Evolutionary conservation across 2,329 filamentous ascomycete species (phyloP).

Genomic region (Ophiostoma sp.): DNA sequence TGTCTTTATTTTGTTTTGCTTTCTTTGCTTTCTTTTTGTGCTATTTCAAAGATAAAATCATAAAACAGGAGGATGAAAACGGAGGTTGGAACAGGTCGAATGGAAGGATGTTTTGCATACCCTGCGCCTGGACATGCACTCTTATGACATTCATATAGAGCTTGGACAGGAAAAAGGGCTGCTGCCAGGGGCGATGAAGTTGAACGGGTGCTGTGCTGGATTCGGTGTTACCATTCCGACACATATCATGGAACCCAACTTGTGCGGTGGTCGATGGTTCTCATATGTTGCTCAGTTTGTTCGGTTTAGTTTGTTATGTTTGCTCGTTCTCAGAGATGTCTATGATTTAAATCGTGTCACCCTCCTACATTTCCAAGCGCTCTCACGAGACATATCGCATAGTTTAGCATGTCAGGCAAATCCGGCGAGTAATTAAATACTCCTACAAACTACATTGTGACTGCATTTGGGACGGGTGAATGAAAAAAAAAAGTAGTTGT

Average conservation of each 20-base stretch:
- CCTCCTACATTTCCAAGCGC: not conserved
- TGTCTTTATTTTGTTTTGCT: not conserved
- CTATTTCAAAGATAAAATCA: not conserved
- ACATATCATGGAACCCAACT: not conserved
- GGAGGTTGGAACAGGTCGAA: not conserved
- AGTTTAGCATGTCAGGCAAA: constrained; percentile 12
- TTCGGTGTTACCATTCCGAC: too few species aligned
- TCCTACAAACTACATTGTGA: not conserved
- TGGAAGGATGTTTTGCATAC: not conserved
- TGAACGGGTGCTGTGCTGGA: not conserved
- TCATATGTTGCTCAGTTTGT: not conserved
- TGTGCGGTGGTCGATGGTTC: not conserved
- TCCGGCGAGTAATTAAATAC: not conserved
- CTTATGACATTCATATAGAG: constrained; percentile 5
- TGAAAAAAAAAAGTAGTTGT: not conserved
- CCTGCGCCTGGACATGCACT: constrained; percentile 10
- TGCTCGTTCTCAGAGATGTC: not conserved
- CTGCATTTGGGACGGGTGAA: not conserved
- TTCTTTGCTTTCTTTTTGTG: not conserved
- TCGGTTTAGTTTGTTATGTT: not conserved
- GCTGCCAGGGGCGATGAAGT: not conserved
- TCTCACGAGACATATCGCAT: not conserved
- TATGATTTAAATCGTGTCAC: not conserved
- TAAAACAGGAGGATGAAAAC: not conserved
- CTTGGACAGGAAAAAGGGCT: not conserved